These are phyloP conservation scores for Cryomyces minteri DNA, from an alignment of 495 filamentous ascomycete genomes.

Conservation along the genomic window DNA sequence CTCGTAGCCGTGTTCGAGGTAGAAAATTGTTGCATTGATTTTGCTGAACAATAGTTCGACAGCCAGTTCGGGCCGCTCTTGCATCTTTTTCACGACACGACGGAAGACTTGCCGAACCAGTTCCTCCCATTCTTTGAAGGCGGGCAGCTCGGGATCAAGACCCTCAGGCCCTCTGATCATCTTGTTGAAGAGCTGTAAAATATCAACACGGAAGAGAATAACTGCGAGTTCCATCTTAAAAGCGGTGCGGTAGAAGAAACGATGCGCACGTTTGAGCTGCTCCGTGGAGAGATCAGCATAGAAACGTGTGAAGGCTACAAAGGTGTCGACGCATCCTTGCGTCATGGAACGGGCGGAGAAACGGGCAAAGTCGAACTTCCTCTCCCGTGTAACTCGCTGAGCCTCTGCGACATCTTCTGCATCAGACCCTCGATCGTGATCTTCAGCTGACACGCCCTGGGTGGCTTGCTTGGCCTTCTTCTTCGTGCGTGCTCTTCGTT, in stretches of 20 bases:
- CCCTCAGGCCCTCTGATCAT: conserved; percentile 86
- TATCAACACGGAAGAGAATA: conserved; percentile 77
- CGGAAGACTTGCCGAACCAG: conserved; percentile 48
- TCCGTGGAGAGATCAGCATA: conserved; percentile 64
- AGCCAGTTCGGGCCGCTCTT: conserved; percentile 63
- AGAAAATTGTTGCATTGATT: conserved; percentile 62
- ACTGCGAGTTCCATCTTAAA: conserved; percentile 88
- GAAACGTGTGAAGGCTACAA: conserved; percentile 57
- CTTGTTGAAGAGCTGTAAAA: conserved; percentile 68
- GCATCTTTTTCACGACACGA: conserved; percentile 55
- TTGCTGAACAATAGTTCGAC: conserved; percentile 93
- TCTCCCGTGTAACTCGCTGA: conserved; percentile 50
- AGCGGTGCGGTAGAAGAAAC: conserved; percentile 85
- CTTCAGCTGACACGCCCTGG: conserved; percentile 15
- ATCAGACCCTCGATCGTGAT: conserved; percentile 34
- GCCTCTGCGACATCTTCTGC: conserved; percentile 53
- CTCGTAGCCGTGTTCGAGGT: conserved; percentile 80
- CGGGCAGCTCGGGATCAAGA: conserved; percentile 39
- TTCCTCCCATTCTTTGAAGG: conserved; percentile 84
- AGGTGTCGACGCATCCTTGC: conserved; percentile 78
- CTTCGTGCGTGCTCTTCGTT: conserved; percentile 45
- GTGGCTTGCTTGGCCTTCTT: conserved; percentile 33
- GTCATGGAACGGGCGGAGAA: conserved; percentile 67
- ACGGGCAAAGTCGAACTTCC: conserved; percentile 84
- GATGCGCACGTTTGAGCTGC: conserved; percentile 84